Percentiles rank a stretch among this genome's conserved stretches.
These are phyloP conservation scores for Penicillium occitanis DNA, from an alignment of 2,329 filamentous ascomycete species.

Conservation along the genomic window DNA sequence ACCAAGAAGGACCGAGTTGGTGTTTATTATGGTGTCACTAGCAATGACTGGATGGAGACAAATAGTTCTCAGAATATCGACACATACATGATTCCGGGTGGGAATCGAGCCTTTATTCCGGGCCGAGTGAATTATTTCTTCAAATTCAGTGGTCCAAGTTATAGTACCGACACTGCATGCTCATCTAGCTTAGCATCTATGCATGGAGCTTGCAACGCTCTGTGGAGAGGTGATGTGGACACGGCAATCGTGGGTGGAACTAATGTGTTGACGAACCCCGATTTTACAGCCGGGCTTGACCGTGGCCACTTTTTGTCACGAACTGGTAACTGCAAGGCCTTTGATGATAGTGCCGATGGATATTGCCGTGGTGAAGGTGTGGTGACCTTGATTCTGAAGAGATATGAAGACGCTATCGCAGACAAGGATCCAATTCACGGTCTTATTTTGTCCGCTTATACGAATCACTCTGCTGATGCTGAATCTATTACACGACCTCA, in stretches of 20 bases:
- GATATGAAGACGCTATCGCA: conserved; percentile 71
- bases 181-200: conserved; percentile 69
- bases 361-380: conserved; percentile 79
- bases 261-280: conserved; percentile 69
- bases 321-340: conserved; percentile 72
- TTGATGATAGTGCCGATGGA: conserved; percentile 75
- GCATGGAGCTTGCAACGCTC: conserved; percentile 66
- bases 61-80: conserved; percentile 68
- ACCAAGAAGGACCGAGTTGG: conserved; percentile 63
- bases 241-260: conserved; percentile 74
- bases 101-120: conserved; percentile 58
- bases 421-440: conserved; percentile 60
- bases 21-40: conserved; percentile 70
- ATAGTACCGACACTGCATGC: conserved; percentile 71
- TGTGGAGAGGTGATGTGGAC: conserved; percentile 74
- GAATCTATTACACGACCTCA: conserved; percentile 84
- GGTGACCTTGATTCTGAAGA: conserved; percentile 73
- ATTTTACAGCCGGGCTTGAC: conserved; percentile 36
- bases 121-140: conserved; percentile 71
- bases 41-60: conserved; percentile 64
- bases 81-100: conserved; percentile 63
- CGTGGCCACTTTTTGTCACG: conserved; percentile 76
- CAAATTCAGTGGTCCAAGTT: conserved; percentile 68
- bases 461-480: conserved; percentile 79
- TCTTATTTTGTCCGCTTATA: conserved; percentile 64